A percentile compares a stretch with the other conserved stretches of the same genome.
These are phyloP conservation scores for Paramecium sonneborni DNA, from an alignment of 73 alveolate species.

Conservation along the genomic window DNA sequence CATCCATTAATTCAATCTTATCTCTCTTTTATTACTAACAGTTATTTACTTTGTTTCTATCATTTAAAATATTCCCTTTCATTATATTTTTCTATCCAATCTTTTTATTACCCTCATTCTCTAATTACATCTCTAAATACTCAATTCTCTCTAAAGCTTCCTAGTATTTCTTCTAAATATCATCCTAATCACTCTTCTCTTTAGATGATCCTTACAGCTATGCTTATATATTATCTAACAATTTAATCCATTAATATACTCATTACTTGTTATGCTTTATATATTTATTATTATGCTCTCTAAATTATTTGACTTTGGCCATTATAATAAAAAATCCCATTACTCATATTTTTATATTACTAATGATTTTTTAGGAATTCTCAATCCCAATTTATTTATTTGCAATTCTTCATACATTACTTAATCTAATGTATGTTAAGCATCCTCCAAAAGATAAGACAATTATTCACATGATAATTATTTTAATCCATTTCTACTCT, in stretches of 20 bases:
- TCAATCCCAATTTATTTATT: background rate
- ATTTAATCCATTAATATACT: background rate
- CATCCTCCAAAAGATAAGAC: background rate
- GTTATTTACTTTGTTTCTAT: background rate
- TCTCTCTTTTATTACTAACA: background rate
- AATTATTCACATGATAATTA: background rate
- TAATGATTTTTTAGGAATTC: background rate
- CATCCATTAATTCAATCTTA: background rate
- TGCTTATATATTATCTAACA: constrained; percentile 1
- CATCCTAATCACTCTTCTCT: background rate
- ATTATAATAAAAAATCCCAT: background rate
- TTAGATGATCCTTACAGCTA: background rate
- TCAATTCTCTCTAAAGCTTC: background rate
- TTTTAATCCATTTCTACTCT: background rate
- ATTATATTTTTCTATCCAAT: background rate
- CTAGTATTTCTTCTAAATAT: background rate
- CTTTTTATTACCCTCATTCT: background rate
- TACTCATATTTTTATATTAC: background rate
- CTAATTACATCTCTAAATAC: background rate
- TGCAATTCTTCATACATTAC: constrained; percentile 2
- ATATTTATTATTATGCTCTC: background rate
- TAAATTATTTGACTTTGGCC: background rate
- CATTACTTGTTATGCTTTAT: constrained; percentile 13
- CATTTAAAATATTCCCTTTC: background rate
- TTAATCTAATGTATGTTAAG: background rate